Conservation (phyloP, 306 rosid genomes). For the Leucaena leucocephala region DNA sequence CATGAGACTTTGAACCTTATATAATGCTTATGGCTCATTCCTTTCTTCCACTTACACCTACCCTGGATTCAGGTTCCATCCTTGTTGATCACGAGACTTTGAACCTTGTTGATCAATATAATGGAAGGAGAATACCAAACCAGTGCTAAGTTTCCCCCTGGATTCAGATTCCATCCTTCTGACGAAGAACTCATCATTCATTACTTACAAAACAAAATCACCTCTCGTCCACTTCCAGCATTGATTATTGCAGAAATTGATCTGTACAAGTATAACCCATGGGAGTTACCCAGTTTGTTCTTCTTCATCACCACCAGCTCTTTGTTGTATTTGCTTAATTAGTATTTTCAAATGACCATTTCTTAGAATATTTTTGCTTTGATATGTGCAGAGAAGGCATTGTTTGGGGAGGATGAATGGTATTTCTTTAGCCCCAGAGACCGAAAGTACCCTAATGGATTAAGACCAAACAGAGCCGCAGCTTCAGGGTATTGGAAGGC, state of each 20-base stretch:
- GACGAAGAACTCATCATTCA: constrained; percentile 88
- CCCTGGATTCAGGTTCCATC: neutral
- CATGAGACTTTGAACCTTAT: constrained; percentile 39
- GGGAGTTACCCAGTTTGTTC: constrained; percentile 81
- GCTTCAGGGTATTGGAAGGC: constrained; percentile 82
- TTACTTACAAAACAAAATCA: constrained; percentile 62
- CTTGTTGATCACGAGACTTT: too few relatives aligned
- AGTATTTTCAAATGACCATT: neutral
- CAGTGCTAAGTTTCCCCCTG: constrained; percentile 58
- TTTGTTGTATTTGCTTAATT: constrained; percentile 4
- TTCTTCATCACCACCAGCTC: constrained; percentile 32
- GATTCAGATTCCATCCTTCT: constrained; percentile 83
- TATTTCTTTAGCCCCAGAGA: constrained; percentile 77
- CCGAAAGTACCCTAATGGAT: constrained; percentile 67
- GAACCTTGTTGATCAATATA: neutral
- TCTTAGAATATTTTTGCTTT: neutral
- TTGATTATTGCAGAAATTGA: constrained; percentile 67
- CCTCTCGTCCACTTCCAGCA: constrained; percentile 74
- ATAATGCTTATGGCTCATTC: constrained; percentile 30
- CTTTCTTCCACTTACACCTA: constrained; percentile 31
- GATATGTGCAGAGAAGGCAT: constrained; percentile 62
- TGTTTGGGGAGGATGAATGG: constrained; percentile 79
- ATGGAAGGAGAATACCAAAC: constrained; percentile 50
- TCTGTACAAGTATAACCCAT: constrained; percentile 67
- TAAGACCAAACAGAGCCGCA: constrained; percentile 73